Base-by-base conservation (phyloP, 2,329 filamentous ascomycete species). In the Curvularia sp. region DNA sequence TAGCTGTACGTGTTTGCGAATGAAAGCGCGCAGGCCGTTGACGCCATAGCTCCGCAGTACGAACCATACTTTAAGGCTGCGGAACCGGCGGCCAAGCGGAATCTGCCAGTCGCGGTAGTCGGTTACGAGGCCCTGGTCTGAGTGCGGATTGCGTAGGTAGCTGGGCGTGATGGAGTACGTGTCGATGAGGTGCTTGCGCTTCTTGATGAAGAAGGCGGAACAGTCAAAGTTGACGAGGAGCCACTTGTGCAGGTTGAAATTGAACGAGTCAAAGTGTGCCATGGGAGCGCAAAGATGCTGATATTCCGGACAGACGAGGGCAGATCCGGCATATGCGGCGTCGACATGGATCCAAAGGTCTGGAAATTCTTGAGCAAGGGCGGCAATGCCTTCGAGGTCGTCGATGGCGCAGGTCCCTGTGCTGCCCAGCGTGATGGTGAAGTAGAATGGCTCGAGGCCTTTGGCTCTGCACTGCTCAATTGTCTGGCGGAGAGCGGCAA, bases 91-190 rank as follows among this genome's bases (percentile, higher is more conserved):
- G 8, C 94, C 94, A 0, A 98, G 87, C 0, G 94, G 93, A 70
- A 98, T 96, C 79, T 97, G 93, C 94, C 94, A 98, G 82, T 98
- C 93, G 47, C 94, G 87, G 81, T 97, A 97, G 78, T 98, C 94
- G 24, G 92, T 97, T 0, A 97, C 94, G 1, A 94, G 84, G 0
- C 92, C 93, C 38, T 85, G 86, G 68, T 95, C 92, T 3, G 89
- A 91, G 79, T 89, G 92, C 4, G 86, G 81, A 78, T 97, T 97
- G 63, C 88, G 85, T 28, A 97, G 86, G 80, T 96, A 97, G 4
- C 89, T 85, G 0, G 91, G 91, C 15, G 89, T 89, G 73, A 95
- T 89, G 72, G 86, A 88, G 42, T 97, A 84, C 0, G 93, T 90
- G 61, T 89, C 84, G 43, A 90, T 92, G n/a, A 98, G 85, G 78